Percentiles rank a stretch among this genome's conserved stretches.
phyloP scores from a whole-genome alignment of 139 green algal genomes.

The Tetradesmus obliquus region DNA sequence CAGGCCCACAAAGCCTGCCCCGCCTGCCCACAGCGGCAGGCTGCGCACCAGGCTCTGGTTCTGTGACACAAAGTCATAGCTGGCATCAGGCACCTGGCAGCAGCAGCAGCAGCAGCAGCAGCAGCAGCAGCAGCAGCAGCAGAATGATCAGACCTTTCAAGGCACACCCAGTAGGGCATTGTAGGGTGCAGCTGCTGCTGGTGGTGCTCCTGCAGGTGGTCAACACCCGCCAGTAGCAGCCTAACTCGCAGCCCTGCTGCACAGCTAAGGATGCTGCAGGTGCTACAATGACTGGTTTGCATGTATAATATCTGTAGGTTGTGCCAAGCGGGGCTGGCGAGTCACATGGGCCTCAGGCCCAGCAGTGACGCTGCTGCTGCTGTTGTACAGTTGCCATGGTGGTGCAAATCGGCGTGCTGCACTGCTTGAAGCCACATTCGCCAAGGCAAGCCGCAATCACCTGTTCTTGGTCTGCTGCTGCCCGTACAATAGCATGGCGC shows the following conservation, averaged over 20 bases:
- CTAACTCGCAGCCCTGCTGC: not conserved
- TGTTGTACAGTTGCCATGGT: not conserved
- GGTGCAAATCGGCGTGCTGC: too few relatives aligned
- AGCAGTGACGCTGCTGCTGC: not conserved
- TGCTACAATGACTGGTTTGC: not conserved
- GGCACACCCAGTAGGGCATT: not conserved
- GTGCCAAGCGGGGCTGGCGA: not conserved
- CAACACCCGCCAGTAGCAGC: not conserved
- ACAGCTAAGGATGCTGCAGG: not conserved
- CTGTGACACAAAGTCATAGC: constrained; percentile 56
- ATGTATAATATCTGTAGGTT: not conserved
- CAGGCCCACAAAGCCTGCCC: constrained; percentile 50
- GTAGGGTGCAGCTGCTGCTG: not conserved
- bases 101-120: not conserved
- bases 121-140: not conserved
- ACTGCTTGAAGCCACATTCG: not conserved
- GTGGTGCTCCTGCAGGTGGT: not conserved
- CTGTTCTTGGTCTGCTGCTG: constrained; percentile 19
- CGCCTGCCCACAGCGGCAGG: constrained; percentile 62
- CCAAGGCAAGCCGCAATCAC: not conserved
- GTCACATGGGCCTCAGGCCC: not conserved
- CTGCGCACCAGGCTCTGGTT: constrained; percentile 58
- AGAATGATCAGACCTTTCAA: not conserved
- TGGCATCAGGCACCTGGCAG: constrained; percentile 55
- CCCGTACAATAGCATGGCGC: not conserved